Evolutionary conservation across 257 asterid genomes (phyloP).

Genomic region (Striga asiatica): DNA sequence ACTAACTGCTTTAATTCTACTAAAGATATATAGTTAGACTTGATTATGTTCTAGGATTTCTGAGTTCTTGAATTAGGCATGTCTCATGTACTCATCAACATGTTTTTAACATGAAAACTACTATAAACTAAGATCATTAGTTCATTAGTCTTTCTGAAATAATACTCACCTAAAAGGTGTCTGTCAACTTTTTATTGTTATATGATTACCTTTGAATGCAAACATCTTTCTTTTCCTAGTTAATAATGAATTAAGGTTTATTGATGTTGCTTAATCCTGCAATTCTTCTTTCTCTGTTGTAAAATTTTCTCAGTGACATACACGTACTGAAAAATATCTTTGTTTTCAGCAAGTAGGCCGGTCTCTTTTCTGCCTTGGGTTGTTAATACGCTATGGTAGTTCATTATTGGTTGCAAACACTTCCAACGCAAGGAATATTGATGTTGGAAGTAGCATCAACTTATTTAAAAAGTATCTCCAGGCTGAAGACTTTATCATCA

Average conservation of each 20-base stretch:
- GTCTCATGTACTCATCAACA: slow-evolving; percentile 8
- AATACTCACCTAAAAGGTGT: slow-evolving; percentile 1
- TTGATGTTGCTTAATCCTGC: not conserved
- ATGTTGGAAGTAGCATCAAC: slow-evolving; percentile 51
- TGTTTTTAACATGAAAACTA: slow-evolving; percentile 3
- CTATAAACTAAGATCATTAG: not conserved
- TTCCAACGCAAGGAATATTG: slow-evolving; percentile 47
- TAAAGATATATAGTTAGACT: slow-evolving; percentile 10
- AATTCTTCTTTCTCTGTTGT: not conserved
- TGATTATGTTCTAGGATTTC: slow-evolving; percentile 7
- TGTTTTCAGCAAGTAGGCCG: slow-evolving; percentile 87
- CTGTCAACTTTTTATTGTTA: slow-evolving; percentile 10
- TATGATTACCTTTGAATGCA: not conserved
- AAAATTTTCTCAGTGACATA: not conserved
- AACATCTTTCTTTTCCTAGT: not conserved
- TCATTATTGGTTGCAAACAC: slow-evolving; percentile 41
- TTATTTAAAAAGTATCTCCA: slow-evolving; percentile 79
- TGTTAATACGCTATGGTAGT: slow-evolving; percentile 88
- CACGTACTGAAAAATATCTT: not conserved
- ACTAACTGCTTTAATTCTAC: slow-evolving; percentile 11
- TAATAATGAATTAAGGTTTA: not conserved
- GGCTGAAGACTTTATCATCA: slow-evolving; percentile 77
- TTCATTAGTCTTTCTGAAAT: not conserved
- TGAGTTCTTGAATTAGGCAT: not conserved
- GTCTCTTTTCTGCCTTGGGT: slow-evolving; percentile 94